Base-by-base conservation (phyloP, 345 rosid species). In the Brassica carinata region DNA sequence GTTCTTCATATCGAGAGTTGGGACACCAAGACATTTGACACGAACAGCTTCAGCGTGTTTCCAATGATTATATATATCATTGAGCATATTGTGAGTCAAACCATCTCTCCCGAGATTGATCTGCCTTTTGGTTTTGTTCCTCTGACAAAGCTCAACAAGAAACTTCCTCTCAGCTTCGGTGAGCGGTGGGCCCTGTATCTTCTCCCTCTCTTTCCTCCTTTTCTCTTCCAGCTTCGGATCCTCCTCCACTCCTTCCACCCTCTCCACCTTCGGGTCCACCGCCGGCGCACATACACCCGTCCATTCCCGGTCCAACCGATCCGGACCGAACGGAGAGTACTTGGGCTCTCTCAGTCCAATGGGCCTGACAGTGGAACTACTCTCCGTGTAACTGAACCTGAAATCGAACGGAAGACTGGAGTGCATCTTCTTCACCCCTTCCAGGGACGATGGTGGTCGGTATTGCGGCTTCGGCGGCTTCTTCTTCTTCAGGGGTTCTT, bases 311-410 rank as follows among this genome's bases (percentile, higher is more conserved):
- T 87, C 86, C 70, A 94, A 51, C 58, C 96, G 87, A 2, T 88
- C 91, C 5, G 97, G 98, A 11, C 99, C 97, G 14, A 96, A 93
- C 0, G 99, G 98, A 3, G 98, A 92, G 86, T 90, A 96, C 76
- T 96, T 96, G 27, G 98, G 98, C 78, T 93, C 97, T 82, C 99
- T 86, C 33, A 96, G 84, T 5, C 99, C 99, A 53, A 90, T 93
- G 2, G 99, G 92, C 77, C 97, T 83, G 51, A 89, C 96, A 43
- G 9, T 23, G 45, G 84, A 87, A 74, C 82, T 88, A 78, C 94
- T 92, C 87, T 90, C 97, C 4, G 99, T 92, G 87, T 96, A 93
- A 73, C 98, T 96, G 77, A 84, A 88, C 65, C 97, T 85, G 81
- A 93, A 93, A 87, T 93, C 98, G 69, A 96, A 92, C 1, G 94